Conservation (phyloP, 441 rosid genomes). For the Populus tomentosa region DNA sequence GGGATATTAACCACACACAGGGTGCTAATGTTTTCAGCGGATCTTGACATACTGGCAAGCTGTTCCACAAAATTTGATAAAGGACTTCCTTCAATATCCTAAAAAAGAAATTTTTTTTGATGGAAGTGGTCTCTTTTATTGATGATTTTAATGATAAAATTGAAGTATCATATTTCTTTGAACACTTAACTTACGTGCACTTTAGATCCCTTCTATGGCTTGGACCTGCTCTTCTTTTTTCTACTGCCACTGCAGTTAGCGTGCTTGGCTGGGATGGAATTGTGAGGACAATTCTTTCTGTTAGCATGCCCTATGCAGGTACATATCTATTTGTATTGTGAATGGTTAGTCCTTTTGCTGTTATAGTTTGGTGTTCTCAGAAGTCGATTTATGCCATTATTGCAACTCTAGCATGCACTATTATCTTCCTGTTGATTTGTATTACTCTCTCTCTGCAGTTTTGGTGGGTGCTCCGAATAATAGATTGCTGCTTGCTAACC, state of each 20-base stretch:
- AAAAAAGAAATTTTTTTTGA: neutral
- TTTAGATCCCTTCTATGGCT: slow-evolving; percentile 95
- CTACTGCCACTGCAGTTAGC: slow-evolving; percentile 80
- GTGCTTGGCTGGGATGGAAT: slow-evolving; percentile 98
- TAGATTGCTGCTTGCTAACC: slow-evolving; percentile 75
- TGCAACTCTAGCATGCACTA: neutral
- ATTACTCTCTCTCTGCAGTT: slow-evolving; percentile 44
- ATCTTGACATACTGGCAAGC: slow-evolving; percentile 82
- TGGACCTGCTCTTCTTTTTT: slow-evolving; percentile 97
- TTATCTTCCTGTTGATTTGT: slow-evolving; percentile 16
- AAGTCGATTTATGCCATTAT: neutral
- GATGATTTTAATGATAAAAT: slow-evolving; percentile 3
- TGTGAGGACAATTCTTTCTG: slow-evolving; percentile 80
- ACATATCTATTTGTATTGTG: slow-evolving; percentile 14
- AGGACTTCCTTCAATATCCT: slow-evolving; percentile 99
- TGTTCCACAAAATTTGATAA: slow-evolving; percentile 80
- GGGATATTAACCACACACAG: slow-evolving; percentile 90
- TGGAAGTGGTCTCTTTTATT: neutral
- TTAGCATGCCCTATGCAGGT: slow-evolving; percentile 94
- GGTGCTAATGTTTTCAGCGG: slow-evolving; percentile 88
- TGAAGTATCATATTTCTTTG: slow-evolving; percentile 20
- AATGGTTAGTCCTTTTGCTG: neutral
- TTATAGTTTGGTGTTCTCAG: neutral
- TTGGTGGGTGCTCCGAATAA: slow-evolving; percentile 93
- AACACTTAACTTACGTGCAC: slow-evolving; percentile 62